Conservation (phyloP, 2,329 filamentous ascomycete genomes). For the Alternaria gaisen region DNA sequence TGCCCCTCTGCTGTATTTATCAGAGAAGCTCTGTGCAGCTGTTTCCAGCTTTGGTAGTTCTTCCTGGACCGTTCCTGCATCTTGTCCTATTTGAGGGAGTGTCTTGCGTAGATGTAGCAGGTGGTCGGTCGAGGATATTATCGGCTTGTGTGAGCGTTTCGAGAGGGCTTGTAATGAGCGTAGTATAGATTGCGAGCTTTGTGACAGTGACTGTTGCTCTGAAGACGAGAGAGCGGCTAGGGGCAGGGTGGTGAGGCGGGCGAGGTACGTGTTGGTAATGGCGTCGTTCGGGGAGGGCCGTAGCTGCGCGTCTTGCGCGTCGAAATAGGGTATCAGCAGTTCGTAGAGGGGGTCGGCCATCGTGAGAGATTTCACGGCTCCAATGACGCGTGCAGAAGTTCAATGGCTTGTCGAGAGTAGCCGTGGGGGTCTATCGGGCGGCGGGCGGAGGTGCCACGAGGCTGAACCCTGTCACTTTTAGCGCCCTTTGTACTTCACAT, state of each 20-base stretch:
- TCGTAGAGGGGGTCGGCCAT: conserved; percentile 74
- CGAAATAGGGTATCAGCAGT: conserved; percentile 71
- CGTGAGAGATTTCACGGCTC: not conserved
- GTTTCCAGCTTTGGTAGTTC: conserved; percentile 81
- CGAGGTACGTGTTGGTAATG: conserved; percentile 74
- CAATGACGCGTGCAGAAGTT: too few relatives aligned
- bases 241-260: conserved; percentile 78
- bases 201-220: conserved; percentile 81
- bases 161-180: conserved; percentile 87
- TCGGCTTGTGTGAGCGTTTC: conserved; percentile 84
- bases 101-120: conserved; percentile 76
- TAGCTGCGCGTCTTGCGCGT: conserved; percentile 51
- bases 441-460: conserved; percentile 12
- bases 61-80: conserved; percentile 72
- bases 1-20: conserved; percentile 80
- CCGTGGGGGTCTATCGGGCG: not conserved
- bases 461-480: conserved; percentile 3
- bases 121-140: conserved; percentile 81
- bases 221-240: conserved; percentile 74
- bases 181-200: conserved; percentile 80
- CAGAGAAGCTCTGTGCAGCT: conserved; percentile 80
- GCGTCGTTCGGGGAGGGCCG: conserved; percentile 58
- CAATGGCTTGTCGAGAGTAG: not conserved
- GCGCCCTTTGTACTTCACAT: conserved; percentile 13
- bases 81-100: conserved; percentile 73